Percentiles rank a stretch among this genome's conserved stretches.
phyloP scores from a whole-genome alignment of 345 rosid genomes.

The Salix purpurea region DNA sequence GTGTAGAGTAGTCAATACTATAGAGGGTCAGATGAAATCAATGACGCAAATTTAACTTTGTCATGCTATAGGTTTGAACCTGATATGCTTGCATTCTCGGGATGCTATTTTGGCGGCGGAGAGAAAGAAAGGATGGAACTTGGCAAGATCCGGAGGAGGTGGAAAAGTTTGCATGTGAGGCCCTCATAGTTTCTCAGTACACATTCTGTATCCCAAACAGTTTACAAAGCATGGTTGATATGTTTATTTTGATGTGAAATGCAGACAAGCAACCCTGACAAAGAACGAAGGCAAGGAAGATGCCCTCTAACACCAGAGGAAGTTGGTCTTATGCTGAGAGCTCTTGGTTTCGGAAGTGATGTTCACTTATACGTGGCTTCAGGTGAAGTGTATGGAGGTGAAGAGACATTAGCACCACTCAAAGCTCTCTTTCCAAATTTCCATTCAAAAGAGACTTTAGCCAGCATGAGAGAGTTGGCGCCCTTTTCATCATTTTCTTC shows the following conservation, averaged over 20 bases:
- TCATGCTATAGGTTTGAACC: conserved; percentile 69
- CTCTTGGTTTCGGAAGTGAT: conserved; percentile 76
- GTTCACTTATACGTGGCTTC: conserved; percentile 87
- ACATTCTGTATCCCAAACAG: neutral
- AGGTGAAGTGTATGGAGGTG: conserved; percentile 88
- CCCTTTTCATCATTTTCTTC: conserved; percentile 71
- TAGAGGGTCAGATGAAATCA: neutral
- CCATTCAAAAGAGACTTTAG: conserved; percentile 78
- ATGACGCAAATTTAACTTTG: conserved; percentile 3
- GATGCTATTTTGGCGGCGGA: conserved; percentile 92
- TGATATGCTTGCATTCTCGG: conserved; percentile 97
- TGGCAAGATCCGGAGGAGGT: conserved; percentile 73
- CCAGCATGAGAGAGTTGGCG: conserved; percentile 62
- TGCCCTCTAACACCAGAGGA: conserved; percentile 93
- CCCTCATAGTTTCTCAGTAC: neutral
- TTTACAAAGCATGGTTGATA: neutral
- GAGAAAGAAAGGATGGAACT: conserved; percentile 69
- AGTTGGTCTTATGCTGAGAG: conserved; percentile 87
- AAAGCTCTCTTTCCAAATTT: conserved; percentile 82
- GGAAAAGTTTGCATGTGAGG: conserved; percentile 82
- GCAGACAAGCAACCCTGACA: conserved; percentile 74
- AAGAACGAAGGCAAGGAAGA: conserved; percentile 71
- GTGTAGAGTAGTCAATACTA: neutral
- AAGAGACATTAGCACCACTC: conserved; percentile 68
- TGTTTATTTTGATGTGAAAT: conserved; percentile 12